Evolutionary conservation across 805 yeast species (phyloP).

Genomic region (Hanseniaspora taiwanica): DNA sequence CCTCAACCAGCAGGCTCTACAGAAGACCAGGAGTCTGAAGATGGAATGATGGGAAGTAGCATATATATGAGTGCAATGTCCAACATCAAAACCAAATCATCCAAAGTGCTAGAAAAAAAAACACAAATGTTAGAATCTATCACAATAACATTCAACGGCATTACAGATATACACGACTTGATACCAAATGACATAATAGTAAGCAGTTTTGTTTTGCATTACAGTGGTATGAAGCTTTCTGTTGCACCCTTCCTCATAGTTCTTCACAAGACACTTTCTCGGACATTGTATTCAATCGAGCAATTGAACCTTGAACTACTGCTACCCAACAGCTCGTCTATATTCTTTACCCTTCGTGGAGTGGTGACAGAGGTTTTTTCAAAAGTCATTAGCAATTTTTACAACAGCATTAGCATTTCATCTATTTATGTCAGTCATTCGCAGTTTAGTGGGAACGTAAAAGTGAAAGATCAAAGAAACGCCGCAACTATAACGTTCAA

Average conservation of each 20-base stretch:
- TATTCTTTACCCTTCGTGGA: neutral
- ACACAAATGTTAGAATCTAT: conserved; percentile 6
- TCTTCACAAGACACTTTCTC: neutral
- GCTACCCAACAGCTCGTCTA: neutral
- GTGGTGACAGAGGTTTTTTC: neutral
- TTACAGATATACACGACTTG: conserved; percentile 3
- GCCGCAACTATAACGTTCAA: conserved; percentile 5
- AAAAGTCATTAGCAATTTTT: conserved; percentile 24
- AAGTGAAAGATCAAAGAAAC: conserved; percentile 1
- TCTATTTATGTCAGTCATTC: conserved; percentile 27
- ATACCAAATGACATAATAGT: conserved; percentile 3
- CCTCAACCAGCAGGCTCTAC: neutral
- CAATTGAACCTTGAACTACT: neutral
- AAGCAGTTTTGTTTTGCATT: neutral
- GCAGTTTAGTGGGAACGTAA: conserved; percentile 21
- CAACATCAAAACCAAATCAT: conserved; percentile 7
- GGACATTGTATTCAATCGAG: neutral
- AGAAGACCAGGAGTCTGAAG: conserved; percentile 5
- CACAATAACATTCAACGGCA: conserved; percentile 3
- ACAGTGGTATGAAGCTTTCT: neutral
- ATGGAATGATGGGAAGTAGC: conserved; percentile 6
- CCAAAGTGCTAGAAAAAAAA: conserved; percentile 8
- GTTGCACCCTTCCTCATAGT: neutral
- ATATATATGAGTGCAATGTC: conserved; percentile 11
- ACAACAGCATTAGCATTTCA: conserved; percentile 27